These are phyloP conservation scores for Gossypium herbaceum DNA, from an alignment of 345 rosid species.

Conservation along the genomic window DNA sequence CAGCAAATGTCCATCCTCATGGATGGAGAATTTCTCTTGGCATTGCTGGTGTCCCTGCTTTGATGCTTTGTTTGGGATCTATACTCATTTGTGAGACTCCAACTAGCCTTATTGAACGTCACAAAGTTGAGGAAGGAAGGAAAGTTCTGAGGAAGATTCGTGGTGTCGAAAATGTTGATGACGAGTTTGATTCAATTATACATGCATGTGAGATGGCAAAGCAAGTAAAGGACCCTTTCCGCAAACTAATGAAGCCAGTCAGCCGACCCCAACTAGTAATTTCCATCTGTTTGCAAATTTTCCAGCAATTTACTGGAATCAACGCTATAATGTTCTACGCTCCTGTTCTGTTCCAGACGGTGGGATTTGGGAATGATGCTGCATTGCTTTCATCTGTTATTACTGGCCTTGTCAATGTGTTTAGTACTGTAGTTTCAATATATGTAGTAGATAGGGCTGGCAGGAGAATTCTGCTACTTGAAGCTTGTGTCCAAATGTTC, in stretches of 20 bases:
- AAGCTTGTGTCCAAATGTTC: conserved; percentile 47
- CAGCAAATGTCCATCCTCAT: conserved; percentile 30
- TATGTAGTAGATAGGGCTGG: conserved; percentile 57
- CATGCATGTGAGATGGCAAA: conserved; percentile 35
- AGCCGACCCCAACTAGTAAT: conserved; percentile 41
- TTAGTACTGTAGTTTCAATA: conserved; percentile 54
- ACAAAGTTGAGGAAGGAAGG: conserved; percentile 41
- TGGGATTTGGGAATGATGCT: conserved; percentile 56
- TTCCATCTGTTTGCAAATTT: conserved; percentile 28
- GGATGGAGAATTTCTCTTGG: conserved; percentile 47
- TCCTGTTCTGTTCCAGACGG: conserved; percentile 63
- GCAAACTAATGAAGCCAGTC: conserved; percentile 33
- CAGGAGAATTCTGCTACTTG: conserved; percentile 51
- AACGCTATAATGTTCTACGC: conserved; percentile 55
- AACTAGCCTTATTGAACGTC: conserved; percentile 54
- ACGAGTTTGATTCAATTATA: conserved; percentile 23
- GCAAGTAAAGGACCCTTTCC: conserved; percentile 41
- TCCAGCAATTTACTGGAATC: conserved; percentile 25
- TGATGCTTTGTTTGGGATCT: conserved; percentile 44
- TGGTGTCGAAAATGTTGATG: not conserved
- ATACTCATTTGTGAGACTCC: conserved; percentile 54
- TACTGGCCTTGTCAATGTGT: conserved; percentile 53
- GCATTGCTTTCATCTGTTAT: conserved; percentile 59
- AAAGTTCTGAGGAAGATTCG: conserved; percentile 25
- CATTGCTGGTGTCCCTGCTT: conserved; percentile 39